Base-by-base conservation (phyloP, 148 eudicot species). In the Chenopodium berlandieri region DNA sequence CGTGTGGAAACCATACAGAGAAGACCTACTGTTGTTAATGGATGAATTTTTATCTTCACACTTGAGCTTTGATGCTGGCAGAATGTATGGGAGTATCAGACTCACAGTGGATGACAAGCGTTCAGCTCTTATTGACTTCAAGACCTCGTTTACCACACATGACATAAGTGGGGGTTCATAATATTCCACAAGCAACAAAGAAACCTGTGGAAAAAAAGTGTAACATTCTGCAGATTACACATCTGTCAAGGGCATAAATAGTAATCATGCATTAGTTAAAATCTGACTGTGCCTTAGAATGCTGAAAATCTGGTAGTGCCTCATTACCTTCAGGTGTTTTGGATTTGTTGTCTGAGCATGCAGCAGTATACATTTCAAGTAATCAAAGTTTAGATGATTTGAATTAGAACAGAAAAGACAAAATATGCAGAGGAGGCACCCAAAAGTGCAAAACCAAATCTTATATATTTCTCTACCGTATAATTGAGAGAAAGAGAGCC, bases 141-240 rank as follows among this genome's bases (percentile, higher is more conserved):
- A 84, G 58, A 91, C 89, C 83, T 94, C 96, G 81, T 88, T 86
- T 80, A 94, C 54, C 25, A 90, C 93, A 87, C 96, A 92, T 80
- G 88, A 89, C 85, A 94, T 81, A 80, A 90, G 30, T 71, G 98
- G 98, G 67, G 96, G 89, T 79, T 89, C 91, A 66, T 88, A 90
- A 71, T 83, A 82, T 58, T 91, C 80, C 87, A 94, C 63, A 58
- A 94, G 90, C 84, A 94, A 44, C 78, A 91, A 30, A 11, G 98
- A 90, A 73, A 92, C 92, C 98, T 94, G 89, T 22, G 63, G 66
- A 56, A 84, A 79, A 56, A 76, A 17, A 76, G 7, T 56, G 17
- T 56, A 56, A 56, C 62, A 14, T 37, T 50, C 27, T 46, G 23
- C 54, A 37, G 50, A 40, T 7, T 56, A 58, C 47, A 58, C 13